These are phyloP conservation scores for Diaporthe ilicicola DNA, from an alignment of 2,329 filamentous ascomycete species.

Conservation along the genomic window DNA sequence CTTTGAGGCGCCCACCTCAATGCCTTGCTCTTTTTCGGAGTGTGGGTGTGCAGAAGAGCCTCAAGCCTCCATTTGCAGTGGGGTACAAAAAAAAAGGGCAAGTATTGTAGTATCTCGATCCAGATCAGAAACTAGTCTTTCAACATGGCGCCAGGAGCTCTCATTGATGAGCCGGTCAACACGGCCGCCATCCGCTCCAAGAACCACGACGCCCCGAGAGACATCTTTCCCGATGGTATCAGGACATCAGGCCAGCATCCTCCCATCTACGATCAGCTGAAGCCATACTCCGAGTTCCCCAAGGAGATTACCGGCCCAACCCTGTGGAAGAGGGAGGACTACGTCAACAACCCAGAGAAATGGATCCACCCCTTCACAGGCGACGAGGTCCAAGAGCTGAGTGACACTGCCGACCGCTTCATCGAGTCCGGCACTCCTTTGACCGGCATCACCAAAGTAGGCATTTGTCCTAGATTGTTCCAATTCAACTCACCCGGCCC, in stretches of 20 bases:
- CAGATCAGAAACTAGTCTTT: not conserved
- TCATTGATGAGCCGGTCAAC: slow-evolving; percentile 27
- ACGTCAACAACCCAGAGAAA: slow-evolving; percentile 67
- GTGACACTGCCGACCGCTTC: slow-evolving; percentile 73
- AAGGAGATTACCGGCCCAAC: slow-evolving; percentile 75
- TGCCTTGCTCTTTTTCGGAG: not conserved
- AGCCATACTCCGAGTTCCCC: slow-evolving; percentile 75
- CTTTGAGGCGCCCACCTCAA: not conserved
- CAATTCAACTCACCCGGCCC: not conserved
- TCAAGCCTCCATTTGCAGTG: slow-evolving; percentile 8
- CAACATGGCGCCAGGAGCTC: slow-evolving; percentile 35
- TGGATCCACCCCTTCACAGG: slow-evolving; percentile 78
- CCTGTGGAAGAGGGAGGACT: slow-evolving; percentile 75
- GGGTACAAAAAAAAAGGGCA: not conserved
- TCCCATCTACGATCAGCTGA: slow-evolving; percentile 71
- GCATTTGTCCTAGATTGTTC: not conserved
- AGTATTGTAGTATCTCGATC: not conserved
- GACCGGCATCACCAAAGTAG: slow-evolving; percentile 67
- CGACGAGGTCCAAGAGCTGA: slow-evolving; percentile 74
- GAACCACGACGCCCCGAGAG: slow-evolving; percentile 45
- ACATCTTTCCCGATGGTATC: slow-evolving; percentile 57
- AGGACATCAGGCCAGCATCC: slow-evolving; percentile 74
- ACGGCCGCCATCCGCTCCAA: slow-evolving; percentile 34
- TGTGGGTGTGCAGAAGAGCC: not conserved
- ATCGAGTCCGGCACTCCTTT: slow-evolving; percentile 70